Percentiles rank a stretch among this genome's conserved stretches.
These are phyloP conservation scores for Dendrocalamus latiflorus DNA, from an alignment of 202 grass and related monocot species.

Conservation along the genomic window DNA sequence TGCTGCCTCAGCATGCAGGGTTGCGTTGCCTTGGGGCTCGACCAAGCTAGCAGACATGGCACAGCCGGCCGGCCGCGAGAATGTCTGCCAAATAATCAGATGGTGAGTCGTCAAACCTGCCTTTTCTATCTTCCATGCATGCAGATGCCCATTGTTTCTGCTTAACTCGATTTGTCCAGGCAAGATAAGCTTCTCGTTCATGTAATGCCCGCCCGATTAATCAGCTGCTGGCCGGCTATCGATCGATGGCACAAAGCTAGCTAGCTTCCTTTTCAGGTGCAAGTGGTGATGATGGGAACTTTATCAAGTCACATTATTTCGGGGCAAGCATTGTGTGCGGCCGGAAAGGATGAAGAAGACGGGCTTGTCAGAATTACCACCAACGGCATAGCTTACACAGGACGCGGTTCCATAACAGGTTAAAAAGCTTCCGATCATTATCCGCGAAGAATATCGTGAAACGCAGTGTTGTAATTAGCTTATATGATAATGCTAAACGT, in stretches of 20 bases:
- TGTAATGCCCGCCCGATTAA: neutral
- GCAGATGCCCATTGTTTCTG: too few species aligned
- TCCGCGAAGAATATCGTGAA: too few species aligned
- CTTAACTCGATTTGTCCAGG: slow-evolving; percentile 23
- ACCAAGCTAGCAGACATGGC: neutral
- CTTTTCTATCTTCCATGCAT: too few species aligned
- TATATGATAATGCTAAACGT: too few species aligned
- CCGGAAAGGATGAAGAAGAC: slow-evolving; percentile 46
- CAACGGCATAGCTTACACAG: slow-evolving; percentile 22
- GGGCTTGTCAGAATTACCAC: slow-evolving; percentile 11
- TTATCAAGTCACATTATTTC: too few species aligned
- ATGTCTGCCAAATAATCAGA: slow-evolving; percentile 22
- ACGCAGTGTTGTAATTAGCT: too few species aligned
- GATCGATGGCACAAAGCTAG: neutral
- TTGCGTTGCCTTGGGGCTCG: neutral
- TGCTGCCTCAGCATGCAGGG: neutral
- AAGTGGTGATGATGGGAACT: slow-evolving; percentile 10
- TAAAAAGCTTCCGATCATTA: neutral
- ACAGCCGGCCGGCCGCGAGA: neutral
- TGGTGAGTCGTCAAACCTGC: too few species aligned
- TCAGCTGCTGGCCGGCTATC: neutral
- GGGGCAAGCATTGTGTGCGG: neutral
- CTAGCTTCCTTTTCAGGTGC: neutral
- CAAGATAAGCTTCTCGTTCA: neutral
- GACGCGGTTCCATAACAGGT: slow-evolving; percentile 16